Evolutionary conservation across 805 yeast species (phyloP).

Genomic region (Myxozyma neglecta): DNA sequence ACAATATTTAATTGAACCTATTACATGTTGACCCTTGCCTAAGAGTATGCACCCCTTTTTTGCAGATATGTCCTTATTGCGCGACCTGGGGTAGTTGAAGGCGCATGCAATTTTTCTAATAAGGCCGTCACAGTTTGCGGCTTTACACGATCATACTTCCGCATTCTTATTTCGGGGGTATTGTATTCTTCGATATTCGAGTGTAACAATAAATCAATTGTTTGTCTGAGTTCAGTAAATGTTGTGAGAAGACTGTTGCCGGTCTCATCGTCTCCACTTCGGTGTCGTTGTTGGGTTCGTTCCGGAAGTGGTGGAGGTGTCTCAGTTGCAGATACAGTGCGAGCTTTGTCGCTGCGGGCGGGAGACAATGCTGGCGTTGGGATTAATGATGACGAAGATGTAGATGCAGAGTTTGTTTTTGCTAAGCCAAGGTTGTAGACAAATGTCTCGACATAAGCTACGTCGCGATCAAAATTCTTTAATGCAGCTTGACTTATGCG

Average conservation of each 20-base stretch:
- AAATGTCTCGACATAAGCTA: constrained; percentile 66
- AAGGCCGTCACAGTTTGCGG: constrained; percentile 68
- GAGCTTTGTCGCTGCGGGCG: background rate
- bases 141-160: constrained; percentile 70
- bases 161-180: constrained; percentile 55
- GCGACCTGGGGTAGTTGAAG: constrained; percentile 9
- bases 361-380: background rate
- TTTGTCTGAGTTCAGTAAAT: constrained; percentile 76
- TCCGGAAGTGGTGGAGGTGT: constrained; percentile 10
- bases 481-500: constrained; percentile 61
- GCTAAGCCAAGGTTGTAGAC: constrained; percentile 38
- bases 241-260: constrained; percentile 58
- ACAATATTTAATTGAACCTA: too few species aligned
- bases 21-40: too few species aligned
- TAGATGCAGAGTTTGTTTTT: background rate
- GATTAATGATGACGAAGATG: background rate
- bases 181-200: constrained; percentile 66
- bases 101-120: constrained; percentile 48
- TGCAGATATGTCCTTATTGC: constrained; percentile 2
- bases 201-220: constrained; percentile 63
- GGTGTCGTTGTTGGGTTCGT: background rate
- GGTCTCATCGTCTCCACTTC: constrained; percentile 22
- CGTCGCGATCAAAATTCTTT: constrained; percentile 74
- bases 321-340: background rate
- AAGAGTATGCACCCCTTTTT: too few species aligned